Base-by-base conservation (phyloP, 164 flowering plant genomes). In the Magnolia officinalis region DNA sequence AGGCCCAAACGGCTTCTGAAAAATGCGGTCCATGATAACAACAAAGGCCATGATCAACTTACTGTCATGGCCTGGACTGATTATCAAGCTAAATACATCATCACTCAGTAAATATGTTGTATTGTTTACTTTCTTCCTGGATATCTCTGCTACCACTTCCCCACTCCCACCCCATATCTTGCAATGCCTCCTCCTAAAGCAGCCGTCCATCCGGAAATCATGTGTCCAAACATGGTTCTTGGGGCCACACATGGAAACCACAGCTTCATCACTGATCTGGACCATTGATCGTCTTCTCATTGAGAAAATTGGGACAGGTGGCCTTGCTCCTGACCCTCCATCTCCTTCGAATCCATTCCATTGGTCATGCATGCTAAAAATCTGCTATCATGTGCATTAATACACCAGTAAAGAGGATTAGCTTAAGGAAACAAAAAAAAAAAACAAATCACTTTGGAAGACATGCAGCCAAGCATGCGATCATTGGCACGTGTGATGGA, bases 31-130 rank as follows among this genome's bases (percentile, higher is more conserved):
- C 85, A 90, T 77, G 77, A 87, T 70, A 24, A 90, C 50, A 1
- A 90, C 83, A 65, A 88, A 90, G n/a, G 89, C 91, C 93, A 88
- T 90, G 26, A 85, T 67, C 31, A 90, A 81, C 49, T 85, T 72
- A 24, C 73, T 26, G 13, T 84, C 82, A 63, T 83, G 82, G 4
- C 90, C 91, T 4, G 89, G 88, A 11, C 83, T 78, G 23, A 90
- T 79, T 29, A 75, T 75, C 21, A 90, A 77, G 76, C 78, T 86
- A 59, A 90, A 90, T 50, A 88, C 93, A 58, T 90, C 91, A 8
- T 84, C 85, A 51, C 81, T 78, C 21, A 90, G 77, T 75, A 88
- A 63, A 58, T 86, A 21, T 20, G 84, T 81, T 16, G 84, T 8
- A 11, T 55, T 69, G 79, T 84, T 90, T 5, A 77, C 90, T 79